A percentile compares a stretch with the other conserved stretches of the same genome.
phyloP scores from a whole-genome alignment of 208 protist genomes.

The Strigomonas galati region DNA sequence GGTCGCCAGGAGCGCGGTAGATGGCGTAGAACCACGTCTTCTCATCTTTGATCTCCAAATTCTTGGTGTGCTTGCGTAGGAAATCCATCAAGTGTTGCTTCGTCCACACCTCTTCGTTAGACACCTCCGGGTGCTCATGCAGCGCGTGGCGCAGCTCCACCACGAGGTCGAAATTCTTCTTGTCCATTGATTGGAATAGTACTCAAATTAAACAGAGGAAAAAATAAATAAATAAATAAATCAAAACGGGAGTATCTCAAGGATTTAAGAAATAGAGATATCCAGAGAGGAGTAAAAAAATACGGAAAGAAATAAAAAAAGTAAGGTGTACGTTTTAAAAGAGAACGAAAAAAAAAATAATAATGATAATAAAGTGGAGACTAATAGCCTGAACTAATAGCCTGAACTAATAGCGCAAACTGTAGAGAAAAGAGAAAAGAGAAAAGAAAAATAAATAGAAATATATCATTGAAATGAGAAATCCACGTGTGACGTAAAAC shows the following conservation, averaged over 20 bases:
- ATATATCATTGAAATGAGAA: no score
- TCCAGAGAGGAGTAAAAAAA: neutral
- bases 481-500: no score
- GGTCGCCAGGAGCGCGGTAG: conserved; percentile 22
- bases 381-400: neutral
- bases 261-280: neutral
- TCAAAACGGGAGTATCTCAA: neutral
- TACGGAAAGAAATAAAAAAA: conserved; percentile 7
- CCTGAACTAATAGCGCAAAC: neutral
- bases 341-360: neutral
- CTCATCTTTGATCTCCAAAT: conserved; percentile 26
- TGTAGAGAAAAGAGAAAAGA: neutral
- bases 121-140: conserved; percentile 39
- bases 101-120: conserved; percentile 51
- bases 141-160: conserved; percentile 36
- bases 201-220: no score
- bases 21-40: conserved; percentile 39
- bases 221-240: no score
- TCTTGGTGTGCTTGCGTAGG: conserved; percentile 21
- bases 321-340: neutral
- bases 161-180: conserved; percentile 16
- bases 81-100: conserved; percentile 34
- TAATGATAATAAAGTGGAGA: neutral
- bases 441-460: neutral
- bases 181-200: neutral